Base-by-base conservation (phyloP, 148 eudicot species). In the Camellia lanceoleosa region DNA sequence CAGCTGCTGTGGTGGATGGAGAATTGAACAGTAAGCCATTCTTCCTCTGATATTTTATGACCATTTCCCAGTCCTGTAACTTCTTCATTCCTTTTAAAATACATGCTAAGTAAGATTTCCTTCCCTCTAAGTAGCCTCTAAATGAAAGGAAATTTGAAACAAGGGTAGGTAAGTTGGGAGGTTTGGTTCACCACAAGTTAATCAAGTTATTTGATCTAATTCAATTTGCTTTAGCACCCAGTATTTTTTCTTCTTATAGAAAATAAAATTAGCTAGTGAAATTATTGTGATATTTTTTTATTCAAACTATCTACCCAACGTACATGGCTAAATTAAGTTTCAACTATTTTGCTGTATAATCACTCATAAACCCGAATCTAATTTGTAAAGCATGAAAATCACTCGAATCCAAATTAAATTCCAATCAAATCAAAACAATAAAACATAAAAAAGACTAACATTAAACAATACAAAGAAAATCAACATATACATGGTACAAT, bases 11-110 rank as follows among this genome's bases (percentile, higher is more conserved):
- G 18, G 83, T 38, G 18, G 83, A 75, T 74, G 83, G 83, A 13
- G 83, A 80, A 43, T 75, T 80, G n/a, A 68, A 64, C 9, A 81
- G 30, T n/a, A 80, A 81, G 13, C 82, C 98, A 78, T 94, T 94
- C 81, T 81, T 91, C 73, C 86, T 88, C 82, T 89, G 94, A 84
- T 86, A 87, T 68, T 79, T 84, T 93, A 92, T 89, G 55, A 85
- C 86, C 84, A 84, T 87, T 38, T 79, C 84, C 93, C 94, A 89
- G 69, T 91, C 88, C 73, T 87, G 90, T 72, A 86, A 79, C 75
- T 89, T 80, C 42, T 82, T 90, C 61, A 92, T 41, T 76, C 93
- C 97, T 87, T 94, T 95, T 52, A 92, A 88, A 77, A 92, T 73
- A 83, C 86, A 92, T 71, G 93, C 93, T 74, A 89, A 65, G 85